These are phyloP conservation scores for Naganishia onofrii DNA, from an alignment of 768 basidiomycete genomes.

Conservation along the genomic window DNA sequence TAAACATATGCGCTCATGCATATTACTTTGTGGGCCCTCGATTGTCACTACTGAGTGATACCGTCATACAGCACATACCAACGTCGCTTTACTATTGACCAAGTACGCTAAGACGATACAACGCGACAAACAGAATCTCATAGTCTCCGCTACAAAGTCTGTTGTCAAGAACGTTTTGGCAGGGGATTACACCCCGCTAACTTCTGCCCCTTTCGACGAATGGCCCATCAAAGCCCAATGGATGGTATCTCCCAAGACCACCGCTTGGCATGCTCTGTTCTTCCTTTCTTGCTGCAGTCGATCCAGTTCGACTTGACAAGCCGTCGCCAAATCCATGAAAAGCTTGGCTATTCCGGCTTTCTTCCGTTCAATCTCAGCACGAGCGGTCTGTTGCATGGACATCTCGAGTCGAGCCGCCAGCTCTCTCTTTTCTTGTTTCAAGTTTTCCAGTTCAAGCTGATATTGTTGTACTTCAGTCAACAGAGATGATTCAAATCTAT, in stretches of 20 bases:
- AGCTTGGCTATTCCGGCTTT: background rate
- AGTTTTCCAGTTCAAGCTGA: background rate
- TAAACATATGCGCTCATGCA: background rate
- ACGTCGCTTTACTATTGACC: background rate
- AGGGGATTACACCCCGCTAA: too few relatives aligned
- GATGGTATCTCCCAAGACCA: background rate
- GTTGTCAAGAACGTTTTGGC: background rate
- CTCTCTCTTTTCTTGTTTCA: background rate
- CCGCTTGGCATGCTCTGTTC: background rate
- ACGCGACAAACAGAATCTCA: background rate
- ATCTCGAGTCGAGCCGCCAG: background rate
- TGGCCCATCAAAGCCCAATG: background rate
- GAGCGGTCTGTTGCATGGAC: too few relatives aligned
- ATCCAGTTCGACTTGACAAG: slow-evolving; percentile 6
- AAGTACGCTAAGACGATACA: background rate
- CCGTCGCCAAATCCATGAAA: background rate
- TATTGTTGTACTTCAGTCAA: background rate
- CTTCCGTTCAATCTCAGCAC: background rate
- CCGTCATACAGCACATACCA: background rate
- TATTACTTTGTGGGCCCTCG: background rate
- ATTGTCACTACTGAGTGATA: too few relatives aligned
- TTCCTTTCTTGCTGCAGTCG: slow-evolving; percentile 4
- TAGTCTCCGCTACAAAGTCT: background rate
- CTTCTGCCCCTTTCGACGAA: background rate
- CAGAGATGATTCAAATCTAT: background rate